Base-by-base conservation (phyloP, 2,329 filamentous ascomycete genomes). In the Colletotrichum sansevieriae region DNA sequence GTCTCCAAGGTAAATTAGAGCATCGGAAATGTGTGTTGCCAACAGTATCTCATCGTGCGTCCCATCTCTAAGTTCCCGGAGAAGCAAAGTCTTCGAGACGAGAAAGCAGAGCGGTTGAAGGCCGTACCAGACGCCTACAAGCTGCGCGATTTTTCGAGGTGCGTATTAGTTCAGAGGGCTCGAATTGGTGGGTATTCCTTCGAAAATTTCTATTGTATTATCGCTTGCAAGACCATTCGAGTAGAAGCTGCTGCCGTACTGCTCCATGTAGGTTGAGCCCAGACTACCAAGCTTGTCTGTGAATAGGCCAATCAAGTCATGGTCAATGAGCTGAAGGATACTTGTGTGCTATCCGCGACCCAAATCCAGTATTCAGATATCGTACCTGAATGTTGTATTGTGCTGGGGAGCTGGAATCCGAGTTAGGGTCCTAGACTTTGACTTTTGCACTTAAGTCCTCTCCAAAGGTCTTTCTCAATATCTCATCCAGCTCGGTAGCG, bases 41-140 rank as follows among this genome's bases (percentile, higher is more conserved):
- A 52, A 25, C 25, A 20, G 49, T 18, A 52, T 52, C 15, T 35
- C 49, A 5, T 52, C 15, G 25, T 52, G 49, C 8, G 49, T 35
- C 2, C 15, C 33, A 33, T 52, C 49, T 52, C 49, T 52, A 22
- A 52, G 49, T 18, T 25, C 49, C 9, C 29, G 29, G 11, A 52
- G 10, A 18, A 35, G 49, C 15, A 52, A 33, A 9, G 49, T 35
- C 49, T 52, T 52, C 1, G 49, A 52, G 11, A 52, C n/a, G 4
- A 52, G 29, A 18, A 52, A 52, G 13, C 22, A 52, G 12, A 52
- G n/a, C 1, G 25, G 49, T 0, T 52, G 25, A 0, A 4, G 3
- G 49, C 25, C 35, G 29, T 35, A 52, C 49, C 49, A 52, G 15
- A 52, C 29, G n/a, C 20, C 49, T 18, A 52, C 49, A 13, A 52